Evolutionary conservation across 2,329 filamentous ascomycete genomes (phyloP), one percentile per base, ranked within the genome.

Genomic region (Chaetomium sp.): DNA sequence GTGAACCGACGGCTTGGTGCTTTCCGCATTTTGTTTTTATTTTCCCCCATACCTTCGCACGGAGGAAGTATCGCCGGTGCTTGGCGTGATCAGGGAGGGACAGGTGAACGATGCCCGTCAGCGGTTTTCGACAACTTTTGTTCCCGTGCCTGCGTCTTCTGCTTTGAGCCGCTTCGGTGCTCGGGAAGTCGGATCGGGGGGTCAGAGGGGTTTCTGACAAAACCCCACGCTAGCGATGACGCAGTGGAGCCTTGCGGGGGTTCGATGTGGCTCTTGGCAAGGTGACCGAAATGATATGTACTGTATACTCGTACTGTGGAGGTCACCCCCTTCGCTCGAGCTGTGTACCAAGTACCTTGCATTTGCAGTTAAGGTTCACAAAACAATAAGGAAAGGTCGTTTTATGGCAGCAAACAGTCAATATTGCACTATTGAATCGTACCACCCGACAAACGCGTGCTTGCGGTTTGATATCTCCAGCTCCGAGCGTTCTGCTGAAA

Each of bases 191-290:
- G 40, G 40, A 42, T 42, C 11, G 11, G 14, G 40, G 11, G 40
- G 10, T 48, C 53, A 47, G 52, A 42, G 44, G 40, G 14, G 10
- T 40, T 40, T 27, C 19, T 27, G 19, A 27, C 19, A 27, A 38
- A 53, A 45, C 44, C 56, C 47, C 58, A 55, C 58, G 54, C 36
- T 50, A 48, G 43, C 56, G 43, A 59, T 57, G 55, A 56, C 59
- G 54, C 45, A 52, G 57, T 57, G 54, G 47, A 40, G 35, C 46
- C 27, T 38, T 54, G 40, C 9, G 44, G 53, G 44, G 27, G 11
- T 48, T 40, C 8, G 8, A 11, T 38, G 11, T 34, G n/a, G 4
- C 11, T 12, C 59, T 54, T 56, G 52, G 37, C 37, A 40, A 12
- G 12, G 37, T 27, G 19, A 27, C 19, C 19, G 19, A 38, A 38